phyloP scores from a whole-genome alignment of 1,284 basidiomycete species.

The Puccinia hordei region DNA sequence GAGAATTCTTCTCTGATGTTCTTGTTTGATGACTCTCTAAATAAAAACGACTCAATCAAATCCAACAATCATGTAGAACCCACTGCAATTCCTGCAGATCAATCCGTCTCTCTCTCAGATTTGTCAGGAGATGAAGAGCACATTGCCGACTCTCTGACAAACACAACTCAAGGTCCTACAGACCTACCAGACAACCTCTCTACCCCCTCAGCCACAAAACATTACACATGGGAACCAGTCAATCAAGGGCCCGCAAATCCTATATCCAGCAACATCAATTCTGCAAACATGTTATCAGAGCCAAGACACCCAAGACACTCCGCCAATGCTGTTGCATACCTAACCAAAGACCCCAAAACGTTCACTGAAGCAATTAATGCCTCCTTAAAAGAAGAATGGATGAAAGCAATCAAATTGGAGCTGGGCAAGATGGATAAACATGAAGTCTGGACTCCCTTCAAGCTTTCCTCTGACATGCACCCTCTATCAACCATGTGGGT shows the following conservation, averaged over 20 bases:
- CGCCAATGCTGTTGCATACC: background rate
- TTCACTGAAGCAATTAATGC: background rate
- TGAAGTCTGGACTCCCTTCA: background rate
- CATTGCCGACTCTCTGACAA: background rate
- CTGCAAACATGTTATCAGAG: background rate
- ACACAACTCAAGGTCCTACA: too few species aligned
- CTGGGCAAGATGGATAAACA: background rate
- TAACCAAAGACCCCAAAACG: background rate
- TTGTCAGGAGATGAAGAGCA: background rate
- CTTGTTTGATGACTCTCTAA: background rate
- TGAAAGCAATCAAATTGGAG: background rate
- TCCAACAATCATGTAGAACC: background rate
- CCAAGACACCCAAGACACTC: background rate
- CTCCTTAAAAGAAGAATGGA: background rate
- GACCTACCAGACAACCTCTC: background rate
- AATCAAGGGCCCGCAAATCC: background rate
- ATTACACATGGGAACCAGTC: background rate
- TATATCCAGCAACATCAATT: background rate
- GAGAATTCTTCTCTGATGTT: background rate
- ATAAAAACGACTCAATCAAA: background rate
- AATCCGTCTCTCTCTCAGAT: background rate
- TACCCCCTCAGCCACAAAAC: background rate
- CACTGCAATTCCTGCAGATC: background rate
- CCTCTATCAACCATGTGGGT: constrained; percentile 7
- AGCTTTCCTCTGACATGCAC: background rate